A percentile compares a stretch with the other conserved stretches of the same genome.
These are phyloP conservation scores for Apiotrichum laibachii DNA, from an alignment of 1,284 basidiomycete species.

Conservation along the genomic window DNA sequence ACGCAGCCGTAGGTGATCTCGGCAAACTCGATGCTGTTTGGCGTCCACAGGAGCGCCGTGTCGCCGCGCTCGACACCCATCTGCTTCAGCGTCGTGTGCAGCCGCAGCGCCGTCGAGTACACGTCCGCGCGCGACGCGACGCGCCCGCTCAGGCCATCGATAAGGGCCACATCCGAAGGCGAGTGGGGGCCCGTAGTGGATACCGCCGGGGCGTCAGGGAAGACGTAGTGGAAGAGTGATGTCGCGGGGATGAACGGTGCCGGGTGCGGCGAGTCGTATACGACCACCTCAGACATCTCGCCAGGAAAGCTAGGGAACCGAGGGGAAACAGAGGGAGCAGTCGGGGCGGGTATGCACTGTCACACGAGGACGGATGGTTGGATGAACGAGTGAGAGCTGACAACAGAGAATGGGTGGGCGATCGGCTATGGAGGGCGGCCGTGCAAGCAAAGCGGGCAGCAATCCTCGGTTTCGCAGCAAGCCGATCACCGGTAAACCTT, in stretches of 20 bases:
- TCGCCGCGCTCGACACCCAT: constrained; percentile 35
- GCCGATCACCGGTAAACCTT: too few relatives aligned
- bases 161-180: constrained; percentile 56
- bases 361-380: too few relatives aligned
- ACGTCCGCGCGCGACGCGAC: constrained; percentile 60
- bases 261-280: constrained; percentile 10
- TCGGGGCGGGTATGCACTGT: too few relatives aligned
- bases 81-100: constrained; percentile 57
- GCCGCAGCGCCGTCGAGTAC: constrained; percentile 57
- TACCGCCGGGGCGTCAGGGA: constrained; percentile 5
- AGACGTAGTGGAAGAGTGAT: constrained; percentile 12
- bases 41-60: constrained; percentile 42
- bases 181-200: constrained; percentile 32
- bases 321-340: too few relatives aligned
- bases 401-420: too few relatives aligned
- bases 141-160: constrained; percentile 63
- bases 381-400: too few relatives aligned
- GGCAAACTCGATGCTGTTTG: constrained; percentile 64
- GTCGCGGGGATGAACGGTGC: constrained; percentile 12
- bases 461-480: too few relatives aligned
- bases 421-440: too few relatives aligned
- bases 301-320: too few relatives aligned
- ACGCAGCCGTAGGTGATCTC: constrained; percentile 59
- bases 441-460: too few relatives aligned
- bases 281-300: constrained; percentile 16